Evolutionary conservation across 2,329 filamentous ascomycete species (phyloP).

Genomic region (Stromatinia cepivora): DNA sequence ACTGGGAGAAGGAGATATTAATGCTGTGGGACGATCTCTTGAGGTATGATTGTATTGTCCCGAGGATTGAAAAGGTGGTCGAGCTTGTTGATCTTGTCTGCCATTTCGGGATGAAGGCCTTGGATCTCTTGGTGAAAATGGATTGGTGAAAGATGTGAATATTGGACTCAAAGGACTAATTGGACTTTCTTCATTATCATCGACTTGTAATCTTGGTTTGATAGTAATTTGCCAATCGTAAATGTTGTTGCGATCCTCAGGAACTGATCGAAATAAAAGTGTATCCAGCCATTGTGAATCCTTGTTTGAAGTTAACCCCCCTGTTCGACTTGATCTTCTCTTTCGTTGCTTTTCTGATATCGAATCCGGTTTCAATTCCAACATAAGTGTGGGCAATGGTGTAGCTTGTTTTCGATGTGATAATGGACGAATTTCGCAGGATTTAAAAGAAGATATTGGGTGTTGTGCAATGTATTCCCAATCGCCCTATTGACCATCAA

Average conservation of each 20-base stretch:
- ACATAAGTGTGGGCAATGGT: conserved; percentile 58
- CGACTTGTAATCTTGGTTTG: conserved; percentile 41
- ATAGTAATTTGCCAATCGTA: conserved; percentile 57
- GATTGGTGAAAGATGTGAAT: conserved; percentile 39
- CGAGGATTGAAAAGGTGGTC: conserved; percentile 51
- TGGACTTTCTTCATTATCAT: conserved; percentile 30
- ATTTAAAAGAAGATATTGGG: conserved; percentile 39
- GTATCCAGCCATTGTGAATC: conserved; percentile 41
- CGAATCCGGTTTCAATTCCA: conserved; percentile 54
- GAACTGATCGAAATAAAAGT: conserved; percentile 57
- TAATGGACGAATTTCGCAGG: conserved; percentile 52
- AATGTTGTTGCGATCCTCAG: conserved; percentile 54
- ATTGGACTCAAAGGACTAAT: conserved; percentile 36
- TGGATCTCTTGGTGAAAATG: conserved; percentile 34
- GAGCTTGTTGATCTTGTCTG: conserved; percentile 46
- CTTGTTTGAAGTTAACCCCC: conserved; percentile 47
- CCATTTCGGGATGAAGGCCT: conserved; percentile 26
- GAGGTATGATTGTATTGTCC: conserved; percentile 45
- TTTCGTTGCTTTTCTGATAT: conserved; percentile 60
- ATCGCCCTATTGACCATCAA: conserved; percentile 38
- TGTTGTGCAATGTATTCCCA: conserved; percentile 40
- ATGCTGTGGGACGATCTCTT: conserved; percentile 49
- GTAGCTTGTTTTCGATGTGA: conserved; percentile 63
- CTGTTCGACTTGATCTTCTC: conserved; percentile 63
- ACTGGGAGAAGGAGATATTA: conserved; percentile 60